A percentile compares a stretch with the other conserved stretches of the same genome.
phyloP scores from a whole-genome alignment of 2,329 filamentous ascomycete species.

The Gaeumannomyces sp. region DNA sequence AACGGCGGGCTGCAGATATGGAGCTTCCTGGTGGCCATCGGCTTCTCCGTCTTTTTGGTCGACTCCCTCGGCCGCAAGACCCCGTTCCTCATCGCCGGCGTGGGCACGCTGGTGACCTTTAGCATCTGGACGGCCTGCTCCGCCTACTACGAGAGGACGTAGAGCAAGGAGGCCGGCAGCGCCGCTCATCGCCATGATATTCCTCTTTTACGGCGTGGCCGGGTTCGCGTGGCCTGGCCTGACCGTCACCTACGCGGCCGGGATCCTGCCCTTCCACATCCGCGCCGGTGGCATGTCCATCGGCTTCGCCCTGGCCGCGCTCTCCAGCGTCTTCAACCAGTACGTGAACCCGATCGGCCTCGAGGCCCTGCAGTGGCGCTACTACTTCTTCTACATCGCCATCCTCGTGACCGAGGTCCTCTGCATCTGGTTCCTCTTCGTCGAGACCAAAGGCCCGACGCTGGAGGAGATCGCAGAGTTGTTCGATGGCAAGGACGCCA shows the following conservation, averaged over 20 bases:
- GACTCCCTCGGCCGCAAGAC: conserved; percentile 22
- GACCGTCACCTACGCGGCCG: conserved; percentile 36
- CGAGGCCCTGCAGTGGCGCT: conserved; percentile 28
- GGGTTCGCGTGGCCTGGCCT: conserved; percentile 34
- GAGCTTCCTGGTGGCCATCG: conserved; percentile 20
- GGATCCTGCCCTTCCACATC: conserved; percentile 35
- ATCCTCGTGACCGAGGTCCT: conserved; percentile 24
- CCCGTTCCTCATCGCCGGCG: conserved; percentile 15
- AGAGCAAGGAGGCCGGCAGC: conserved; percentile 18
- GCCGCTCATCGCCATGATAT: conserved; percentile 28
- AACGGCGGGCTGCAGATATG: conserved; percentile 21
- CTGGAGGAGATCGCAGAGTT: conserved; percentile 15
- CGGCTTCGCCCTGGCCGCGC: conserved; percentile 20
- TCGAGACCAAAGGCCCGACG: conserved; percentile 15
- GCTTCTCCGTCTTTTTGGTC: conserved; percentile 21
- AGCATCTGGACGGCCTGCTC: conserved; percentile 19
- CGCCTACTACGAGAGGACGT: conserved; percentile 10
- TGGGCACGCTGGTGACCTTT: conserved; percentile 23
- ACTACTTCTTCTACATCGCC: conserved; percentile 30
- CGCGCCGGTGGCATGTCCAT: conserved; percentile 28
- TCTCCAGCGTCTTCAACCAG: conserved; percentile 29
- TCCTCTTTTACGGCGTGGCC: conserved; percentile 29
- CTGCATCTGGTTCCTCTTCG: conserved; percentile 28
- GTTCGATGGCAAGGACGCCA: conserved; percentile 25
- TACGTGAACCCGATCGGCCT: conserved; percentile 35